These are phyloP conservation scores for Exserohilum rostratum DNA, from an alignment of 2,329 filamentous ascomycete genomes.

Conservation along the genomic window DNA sequence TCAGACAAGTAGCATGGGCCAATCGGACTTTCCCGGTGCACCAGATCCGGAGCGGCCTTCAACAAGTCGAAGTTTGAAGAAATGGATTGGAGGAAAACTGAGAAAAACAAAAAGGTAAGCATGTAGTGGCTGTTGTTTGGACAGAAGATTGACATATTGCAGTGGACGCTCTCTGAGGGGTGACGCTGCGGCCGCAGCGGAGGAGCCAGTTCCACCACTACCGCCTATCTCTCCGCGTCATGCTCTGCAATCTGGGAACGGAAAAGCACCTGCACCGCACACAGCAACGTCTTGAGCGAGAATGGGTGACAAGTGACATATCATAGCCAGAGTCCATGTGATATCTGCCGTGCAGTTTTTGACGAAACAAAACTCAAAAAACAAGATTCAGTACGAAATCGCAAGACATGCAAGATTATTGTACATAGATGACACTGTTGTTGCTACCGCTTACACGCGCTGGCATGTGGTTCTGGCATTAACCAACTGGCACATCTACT, in stretches of 20 bases:
- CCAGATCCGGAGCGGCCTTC: conserved; percentile 26
- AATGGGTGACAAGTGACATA: background rate
- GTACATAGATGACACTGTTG: background rate
- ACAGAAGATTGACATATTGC: conserved; percentile 15
- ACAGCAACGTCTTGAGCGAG: background rate
- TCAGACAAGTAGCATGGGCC: conserved; percentile 30
- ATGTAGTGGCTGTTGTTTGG: background rate
- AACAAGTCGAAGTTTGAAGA: conserved; percentile 40
- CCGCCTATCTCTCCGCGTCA: conserved; percentile 30
- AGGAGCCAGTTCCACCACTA: conserved; percentile 29
- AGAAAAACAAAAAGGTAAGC: conserved; percentile 39
- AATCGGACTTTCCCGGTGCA: conserved; percentile 10
- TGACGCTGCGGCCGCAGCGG: conserved; percentile 20
- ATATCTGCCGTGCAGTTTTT: background rate
- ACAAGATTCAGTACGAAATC: background rate
- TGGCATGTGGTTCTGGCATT: background rate
- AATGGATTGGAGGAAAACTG: conserved; percentile 40
- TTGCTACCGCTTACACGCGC: background rate
- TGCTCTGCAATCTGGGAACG: conserved; percentile 23
- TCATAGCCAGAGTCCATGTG: background rate
- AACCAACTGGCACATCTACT: background rate
- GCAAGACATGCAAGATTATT: background rate
- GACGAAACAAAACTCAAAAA: background rate
- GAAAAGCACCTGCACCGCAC: conserved; percentile 15
- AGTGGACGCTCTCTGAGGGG: conserved; percentile 37